These are phyloP conservation scores for Penicillium pancosmium DNA, from an alignment of 495 filamentous ascomycete genomes.

Conservation along the genomic window DNA sequence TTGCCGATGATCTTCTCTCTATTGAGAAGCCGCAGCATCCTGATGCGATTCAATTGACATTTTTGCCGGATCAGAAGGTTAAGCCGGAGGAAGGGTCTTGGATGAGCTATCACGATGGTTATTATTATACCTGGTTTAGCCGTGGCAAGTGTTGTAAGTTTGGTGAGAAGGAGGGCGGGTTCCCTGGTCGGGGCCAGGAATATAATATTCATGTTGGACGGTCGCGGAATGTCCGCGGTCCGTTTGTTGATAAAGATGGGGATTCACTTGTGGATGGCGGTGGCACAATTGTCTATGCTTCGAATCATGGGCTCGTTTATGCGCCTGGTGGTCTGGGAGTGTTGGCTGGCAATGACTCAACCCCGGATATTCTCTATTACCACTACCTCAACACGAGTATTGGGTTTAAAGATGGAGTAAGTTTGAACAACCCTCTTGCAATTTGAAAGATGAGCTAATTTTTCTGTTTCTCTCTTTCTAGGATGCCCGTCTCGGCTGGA, in stretches of 20 bases:
- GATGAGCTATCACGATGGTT: conserved; percentile 58
- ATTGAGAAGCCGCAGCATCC: conserved; percentile 35
- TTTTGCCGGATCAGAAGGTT: conserved; percentile 28
- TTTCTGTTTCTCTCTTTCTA: conserved; percentile 10
- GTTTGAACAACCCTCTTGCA: conserved; percentile 13
- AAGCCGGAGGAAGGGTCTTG: conserved; percentile 63
- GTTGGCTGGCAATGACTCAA: conserved; percentile 31
- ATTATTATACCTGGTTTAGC: conserved; percentile 74
- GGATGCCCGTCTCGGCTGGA: conserved; percentile 51
- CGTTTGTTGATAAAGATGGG: conserved; percentile 45
- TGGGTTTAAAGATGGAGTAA: conserved; percentile 39
- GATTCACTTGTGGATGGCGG: conserved; percentile 38
- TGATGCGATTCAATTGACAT: conserved; percentile 53
- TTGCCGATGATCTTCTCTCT: conserved; percentile 50
- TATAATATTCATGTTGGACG: conserved; percentile 57
- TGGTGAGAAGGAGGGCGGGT: conserved; percentile 25
- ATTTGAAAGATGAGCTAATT: background rate
- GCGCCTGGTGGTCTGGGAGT: conserved; percentile 50
- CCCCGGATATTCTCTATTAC: conserved; percentile 50
- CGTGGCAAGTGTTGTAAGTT: conserved; percentile 69
- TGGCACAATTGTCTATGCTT: conserved; percentile 48
- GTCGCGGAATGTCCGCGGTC: conserved; percentile 37
- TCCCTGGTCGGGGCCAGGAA: conserved; percentile 60
- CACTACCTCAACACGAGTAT: conserved; percentile 51
- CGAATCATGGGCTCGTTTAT: conserved; percentile 48